A percentile compares a stretch with the other conserved stretches of the same genome.
Evolutionary conservation across 768 basidiomycete genomes (phyloP).

Genomic region (Collybia sordida): DNA sequence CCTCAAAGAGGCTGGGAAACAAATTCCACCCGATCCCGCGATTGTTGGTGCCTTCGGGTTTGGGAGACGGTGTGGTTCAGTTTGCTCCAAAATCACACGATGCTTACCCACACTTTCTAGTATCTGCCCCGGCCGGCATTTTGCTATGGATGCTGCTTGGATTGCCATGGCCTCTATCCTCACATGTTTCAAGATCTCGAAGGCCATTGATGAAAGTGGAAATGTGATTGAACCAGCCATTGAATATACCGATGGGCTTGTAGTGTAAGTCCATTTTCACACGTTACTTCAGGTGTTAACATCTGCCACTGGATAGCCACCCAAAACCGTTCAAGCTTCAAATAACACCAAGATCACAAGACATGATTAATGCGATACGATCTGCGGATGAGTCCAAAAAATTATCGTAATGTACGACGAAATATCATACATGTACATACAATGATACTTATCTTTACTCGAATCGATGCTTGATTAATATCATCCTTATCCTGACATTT

Average conservation of each 20-base stretch:
- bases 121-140: constrained; percentile 29
- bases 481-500: too few species aligned
- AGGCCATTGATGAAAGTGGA: constrained; percentile 23
- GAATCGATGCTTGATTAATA: too few species aligned
- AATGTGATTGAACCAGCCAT: constrained; percentile 24
- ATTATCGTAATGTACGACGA: too few species aligned
- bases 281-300: too few species aligned
- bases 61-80: constrained; percentile 18
- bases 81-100: not conserved
- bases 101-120: constrained; percentile 6
- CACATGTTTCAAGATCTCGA: constrained; percentile 26
- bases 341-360: too few species aligned
- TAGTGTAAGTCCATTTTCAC: constrained; percentile 23
- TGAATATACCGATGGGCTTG: constrained; percentile 28
- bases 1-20: constrained; percentile 12
- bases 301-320: too few species aligned
- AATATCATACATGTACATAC: too few species aligned
- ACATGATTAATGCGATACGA: too few species aligned
- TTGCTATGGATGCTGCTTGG: constrained; percentile 25
- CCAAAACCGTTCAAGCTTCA: too few species aligned
- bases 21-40: constrained; percentile 10
- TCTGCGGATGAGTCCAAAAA: too few species aligned
- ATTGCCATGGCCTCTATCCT: constrained; percentile 29
- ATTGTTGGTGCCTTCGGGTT: constrained; percentile 21
- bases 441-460: too few species aligned